Evolutionary conservation across 2,329 filamentous ascomycete species (phyloP).

Genomic region (Beauveria caledonica): DNA sequence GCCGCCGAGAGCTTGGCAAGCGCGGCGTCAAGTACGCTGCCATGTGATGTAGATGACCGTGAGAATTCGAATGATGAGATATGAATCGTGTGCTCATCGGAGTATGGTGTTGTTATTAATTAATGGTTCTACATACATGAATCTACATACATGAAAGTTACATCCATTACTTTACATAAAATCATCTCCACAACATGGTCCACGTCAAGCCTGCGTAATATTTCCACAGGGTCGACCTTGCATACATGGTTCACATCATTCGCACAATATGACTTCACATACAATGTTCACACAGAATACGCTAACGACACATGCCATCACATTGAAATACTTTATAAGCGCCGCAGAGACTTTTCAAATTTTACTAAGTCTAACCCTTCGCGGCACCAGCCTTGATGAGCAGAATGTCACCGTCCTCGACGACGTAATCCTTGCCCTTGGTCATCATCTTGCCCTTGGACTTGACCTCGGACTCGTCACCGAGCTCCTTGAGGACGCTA

Average conservation of each 20-base stretch:
- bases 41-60: neutral
- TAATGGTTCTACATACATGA: neutral
- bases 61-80: neutral
- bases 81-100: neutral
- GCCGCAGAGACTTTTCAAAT: neutral
- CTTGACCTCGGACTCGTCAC: constrained; percentile 82
- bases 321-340: constrained; percentile 12
- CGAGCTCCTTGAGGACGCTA: constrained; percentile 68
- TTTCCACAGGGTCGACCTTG: too few species aligned
- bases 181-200: neutral
- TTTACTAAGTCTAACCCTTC: constrained; percentile 47
- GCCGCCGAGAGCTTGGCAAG: constrained; percentile 63
- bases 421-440: constrained; percentile 95
- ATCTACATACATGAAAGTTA: neutral
- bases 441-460: constrained; percentile 95
- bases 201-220: too few species aligned
- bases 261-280: neutral
- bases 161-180: neutral
- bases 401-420: constrained; percentile 74
- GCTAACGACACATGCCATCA: neutral
- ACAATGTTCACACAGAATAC: too few species aligned
- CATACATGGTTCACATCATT: too few species aligned
- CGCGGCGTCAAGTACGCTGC: constrained; percentile 48
- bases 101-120: neutral
- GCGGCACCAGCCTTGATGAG: constrained; percentile 86